Conservation (phyloP, 768 basidiomycete genomes). For the Termitomyces sp. region DNA sequence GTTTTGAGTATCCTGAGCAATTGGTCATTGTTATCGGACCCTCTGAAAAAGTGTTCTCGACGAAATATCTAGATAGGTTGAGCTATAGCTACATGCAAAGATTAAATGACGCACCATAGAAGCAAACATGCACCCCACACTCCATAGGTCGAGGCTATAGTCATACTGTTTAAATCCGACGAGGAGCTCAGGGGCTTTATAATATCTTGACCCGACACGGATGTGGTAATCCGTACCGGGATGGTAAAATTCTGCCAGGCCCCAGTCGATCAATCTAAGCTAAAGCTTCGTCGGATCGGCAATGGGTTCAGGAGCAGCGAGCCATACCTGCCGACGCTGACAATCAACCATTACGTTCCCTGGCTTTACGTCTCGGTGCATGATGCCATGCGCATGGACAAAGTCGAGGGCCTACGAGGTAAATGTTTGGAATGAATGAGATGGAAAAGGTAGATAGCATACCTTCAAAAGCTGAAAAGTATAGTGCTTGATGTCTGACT, state of each 20-base stretch:
- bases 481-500: constrained; percentile 65
- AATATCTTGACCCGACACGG: constrained; percentile 66
- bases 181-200: constrained; percentile 69
- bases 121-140: constrained; percentile 70
- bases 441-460: neutral
- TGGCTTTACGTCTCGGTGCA: constrained; percentile 50
- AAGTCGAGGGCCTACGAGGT: constrained; percentile 51
- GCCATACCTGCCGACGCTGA: constrained; percentile 48
- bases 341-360: constrained; percentile 74
- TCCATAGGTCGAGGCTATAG: constrained; percentile 71
- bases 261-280: constrained; percentile 70
- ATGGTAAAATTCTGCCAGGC: constrained; percentile 73
- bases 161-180: constrained; percentile 72
- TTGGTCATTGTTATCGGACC: constrained; percentile 70
- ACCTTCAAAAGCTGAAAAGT: constrained; percentile 60
- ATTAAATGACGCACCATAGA: constrained; percentile 49
- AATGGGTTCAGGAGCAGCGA: neutral
- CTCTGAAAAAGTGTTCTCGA: constrained; percentile 73
- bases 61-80: constrained; percentile 50
- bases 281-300: constrained; percentile 16
- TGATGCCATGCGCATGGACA: constrained; percentile 67
- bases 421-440: neutral
- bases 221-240: constrained; percentile 67
- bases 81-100: neutral
- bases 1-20: constrained; percentile 65